These are phyloP conservation scores for Ceratobasidium sp. DNA, from an alignment of 1,284 basidiomycete genomes.

Conservation along the genomic window DNA sequence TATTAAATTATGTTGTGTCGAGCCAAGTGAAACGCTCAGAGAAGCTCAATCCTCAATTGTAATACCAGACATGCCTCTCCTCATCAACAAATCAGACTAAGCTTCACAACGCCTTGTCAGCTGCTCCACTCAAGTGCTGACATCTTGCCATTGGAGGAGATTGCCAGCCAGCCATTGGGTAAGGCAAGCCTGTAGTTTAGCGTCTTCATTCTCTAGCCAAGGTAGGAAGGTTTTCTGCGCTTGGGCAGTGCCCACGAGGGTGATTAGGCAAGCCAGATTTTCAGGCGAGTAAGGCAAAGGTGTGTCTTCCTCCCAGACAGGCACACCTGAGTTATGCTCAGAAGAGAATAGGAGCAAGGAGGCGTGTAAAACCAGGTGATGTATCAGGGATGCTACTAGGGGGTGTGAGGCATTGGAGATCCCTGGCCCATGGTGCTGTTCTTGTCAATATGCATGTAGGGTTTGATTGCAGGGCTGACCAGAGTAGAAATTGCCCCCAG, in stretches of 20 bases:
- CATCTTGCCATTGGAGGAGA: background rate
- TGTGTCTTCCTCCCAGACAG: background rate
- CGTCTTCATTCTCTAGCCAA: background rate
- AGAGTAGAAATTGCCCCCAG: background rate
- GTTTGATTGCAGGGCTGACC: background rate
- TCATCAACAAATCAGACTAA: too few relatives aligned
- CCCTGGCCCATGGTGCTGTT: background rate
- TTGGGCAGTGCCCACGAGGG: background rate
- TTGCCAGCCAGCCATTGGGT: background rate
- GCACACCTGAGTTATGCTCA: background rate
- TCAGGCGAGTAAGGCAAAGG: background rate
- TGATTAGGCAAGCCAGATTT: background rate
- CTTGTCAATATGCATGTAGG: background rate
- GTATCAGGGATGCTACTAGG: background rate
- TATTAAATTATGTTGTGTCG: too few relatives aligned
- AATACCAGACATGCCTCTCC: too few relatives aligned
- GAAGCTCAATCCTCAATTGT: too few relatives aligned
- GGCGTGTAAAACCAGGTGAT: background rate
- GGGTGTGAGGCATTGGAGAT: background rate
- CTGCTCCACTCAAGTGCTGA: too few relatives aligned
- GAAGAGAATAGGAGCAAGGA: background rate
- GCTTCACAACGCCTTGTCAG: too few relatives aligned
- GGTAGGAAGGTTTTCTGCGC: background rate
- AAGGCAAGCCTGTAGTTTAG: background rate
- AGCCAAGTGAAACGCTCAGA: too few relatives aligned